Evolutionary conservation across 305 asterid species (phyloP).

Genomic region (Fraxinus paxiana): DNA sequence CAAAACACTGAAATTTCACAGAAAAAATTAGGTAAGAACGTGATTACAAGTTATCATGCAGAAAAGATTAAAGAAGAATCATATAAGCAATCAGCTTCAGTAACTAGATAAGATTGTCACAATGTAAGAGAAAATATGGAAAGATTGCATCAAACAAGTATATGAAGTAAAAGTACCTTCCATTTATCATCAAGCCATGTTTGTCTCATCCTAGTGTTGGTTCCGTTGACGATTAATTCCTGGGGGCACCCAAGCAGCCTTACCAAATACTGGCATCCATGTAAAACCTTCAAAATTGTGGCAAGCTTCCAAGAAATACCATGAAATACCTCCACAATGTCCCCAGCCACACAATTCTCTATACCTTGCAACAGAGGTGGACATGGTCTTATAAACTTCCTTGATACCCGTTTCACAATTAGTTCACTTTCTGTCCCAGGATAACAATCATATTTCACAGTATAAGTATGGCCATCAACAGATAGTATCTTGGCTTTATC

Average conservation of each 20-base stretch:
- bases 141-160: background rate
- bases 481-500: slow-evolving; percentile 43
- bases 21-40: background rate
- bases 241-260: slow-evolving; percentile 46
- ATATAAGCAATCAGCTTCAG: background rate
- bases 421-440: slow-evolving; percentile 25
- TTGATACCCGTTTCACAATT: slow-evolving; percentile 44
- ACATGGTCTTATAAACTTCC: slow-evolving; percentile 53
- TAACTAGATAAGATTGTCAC: background rate
- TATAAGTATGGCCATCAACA: slow-evolving; percentile 41
- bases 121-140: background rate
- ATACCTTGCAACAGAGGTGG: slow-evolving; percentile 43
- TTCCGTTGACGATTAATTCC: slow-evolving; percentile 33
- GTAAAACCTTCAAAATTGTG: slow-evolving; percentile 33
- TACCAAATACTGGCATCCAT: slow-evolving; percentile 33
- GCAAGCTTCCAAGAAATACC: slow-evolving; percentile 51
- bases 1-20: background rate
- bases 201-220: slow-evolving; percentile 49
- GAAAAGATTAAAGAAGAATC: slow-evolving; percentile 6
- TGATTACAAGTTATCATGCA: background rate
- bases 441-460: slow-evolving; percentile 39
- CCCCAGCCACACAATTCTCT: slow-evolving; percentile 44
- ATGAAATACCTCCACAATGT: slow-evolving; percentile 53
- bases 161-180: slow-evolving; percentile 38
- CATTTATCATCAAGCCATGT: slow-evolving; percentile 47